Base-by-base conservation (phyloP, 2,329 filamentous ascomycete species). In the Xylaria sp. region DNA sequence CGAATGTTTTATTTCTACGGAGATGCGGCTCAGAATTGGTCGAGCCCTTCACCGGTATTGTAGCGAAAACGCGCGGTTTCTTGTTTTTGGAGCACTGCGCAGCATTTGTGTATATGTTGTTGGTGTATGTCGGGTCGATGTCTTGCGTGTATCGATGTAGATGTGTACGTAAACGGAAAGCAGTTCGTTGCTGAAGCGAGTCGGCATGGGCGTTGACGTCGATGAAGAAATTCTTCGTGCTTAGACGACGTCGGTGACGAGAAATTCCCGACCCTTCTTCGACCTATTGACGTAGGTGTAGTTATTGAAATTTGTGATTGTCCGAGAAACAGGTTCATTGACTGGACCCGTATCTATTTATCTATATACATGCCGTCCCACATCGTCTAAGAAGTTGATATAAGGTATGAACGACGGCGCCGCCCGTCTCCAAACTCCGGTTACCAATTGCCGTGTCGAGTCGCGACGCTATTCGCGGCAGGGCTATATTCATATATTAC, bases 21-120 rank as follows among this genome's bases (percentile, higher is more conserved):
- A 53, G 50, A 10, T 30, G 50, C 30, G 50, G 30, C 30, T 23
- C 9, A 12, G 30, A 8, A 30, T 23, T 23, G 30, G 9, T 20
- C 41, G 45, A 48, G 20, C 45, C 25, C 25, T 50, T 56, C 53
- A 56, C 53, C 53, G 53, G 53, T 56, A 23, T 28, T 34, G 32
- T 36, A 55, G 32, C 52, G 52, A 55, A 55, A 34, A 30, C 28
- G 3, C 4, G 13, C 15, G 3, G 2, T 53, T 34, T 30, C 50
- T 34, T 34, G 28, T 34, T 53, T 53, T 23, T n/a, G 50, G 23
- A 28, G 20, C 20, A 7, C n/a, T 1, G 25, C 46, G 46, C 25
- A 30, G n/a, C 18, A 15, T 34, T 6, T 34, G 2, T 34, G 1
- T 34, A 4, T 4, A 36, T 12, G 2, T 15, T 36, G 15, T 10